phyloP scores from a whole-genome alignment of 352 stramenopile species.

The Globisporangium paddicum region DNA sequence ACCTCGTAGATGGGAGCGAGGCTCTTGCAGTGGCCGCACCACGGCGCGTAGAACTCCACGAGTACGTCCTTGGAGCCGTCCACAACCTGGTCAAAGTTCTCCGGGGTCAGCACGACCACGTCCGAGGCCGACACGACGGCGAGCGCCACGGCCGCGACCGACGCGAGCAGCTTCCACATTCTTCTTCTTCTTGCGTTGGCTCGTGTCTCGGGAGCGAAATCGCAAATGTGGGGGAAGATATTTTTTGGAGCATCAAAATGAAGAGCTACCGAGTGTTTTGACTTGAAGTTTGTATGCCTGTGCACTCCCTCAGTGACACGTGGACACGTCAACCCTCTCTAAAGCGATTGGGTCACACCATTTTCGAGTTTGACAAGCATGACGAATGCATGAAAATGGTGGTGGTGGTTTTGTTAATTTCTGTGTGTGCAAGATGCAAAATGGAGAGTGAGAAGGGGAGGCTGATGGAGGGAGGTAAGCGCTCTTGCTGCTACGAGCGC shows the following conservation, averaged over 20 bases:
- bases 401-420: neutral
- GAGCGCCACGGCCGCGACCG: conserved; percentile 33
- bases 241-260: neutral
- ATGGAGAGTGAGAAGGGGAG: neutral
- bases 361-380: neutral
- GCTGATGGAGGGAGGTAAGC: neutral
- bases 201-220: neutral
- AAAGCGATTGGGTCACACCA: neutral
- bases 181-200: neutral
- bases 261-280: neutral
- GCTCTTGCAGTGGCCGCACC: conserved; percentile 72
- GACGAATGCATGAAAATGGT: neutral
- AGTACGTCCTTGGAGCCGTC: conserved; percentile 84
- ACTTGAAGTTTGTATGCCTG: conserved; percentile 1
- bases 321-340: conserved; percentile 2
- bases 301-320: neutral
- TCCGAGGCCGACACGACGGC: conserved; percentile 59
- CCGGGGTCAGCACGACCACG: conserved; percentile 72
- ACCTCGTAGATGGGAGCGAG: conserved; percentile 76
- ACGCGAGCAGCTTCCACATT: conserved; percentile 62
- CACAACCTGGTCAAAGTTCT: conserved; percentile 80
- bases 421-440: conserved; percentile 1
- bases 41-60: conserved; percentile 83
- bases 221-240: neutral
- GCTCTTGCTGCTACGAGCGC: neutral